Conservation (phyloP, 2,329 filamentous ascomycete genomes). For the Cercospora brassicicola region DNA sequence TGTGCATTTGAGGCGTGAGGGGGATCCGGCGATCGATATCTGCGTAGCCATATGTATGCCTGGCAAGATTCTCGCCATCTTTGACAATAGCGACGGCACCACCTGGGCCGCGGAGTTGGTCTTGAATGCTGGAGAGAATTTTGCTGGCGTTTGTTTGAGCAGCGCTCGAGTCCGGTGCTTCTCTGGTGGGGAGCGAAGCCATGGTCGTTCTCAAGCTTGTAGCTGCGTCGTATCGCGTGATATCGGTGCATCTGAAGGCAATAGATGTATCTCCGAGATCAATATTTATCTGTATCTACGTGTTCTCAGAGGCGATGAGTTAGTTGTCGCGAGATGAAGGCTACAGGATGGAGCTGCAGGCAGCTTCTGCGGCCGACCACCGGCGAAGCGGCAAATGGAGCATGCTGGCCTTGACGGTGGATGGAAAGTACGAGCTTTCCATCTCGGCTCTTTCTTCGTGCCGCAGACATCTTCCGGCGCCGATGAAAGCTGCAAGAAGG, state of each 20-base stretch:
- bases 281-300: not conserved
- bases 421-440: not conserved
- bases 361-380: conserved; percentile 5
- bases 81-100: conserved; percentile 47
- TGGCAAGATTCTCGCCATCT: conserved; percentile 45
- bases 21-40: conserved; percentile 43
- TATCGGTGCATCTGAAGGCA: not conserved
- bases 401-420: not conserved
- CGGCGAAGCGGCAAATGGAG: conserved; percentile 5
- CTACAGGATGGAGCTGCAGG: not conserved
- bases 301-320: not conserved
- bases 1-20: conserved; percentile 40
- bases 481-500: not conserved
- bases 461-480: not conserved
- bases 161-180: not conserved
- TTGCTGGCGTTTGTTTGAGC: not conserved
- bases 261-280: not conserved
- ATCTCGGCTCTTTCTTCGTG: not conserved
- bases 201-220: not conserved
- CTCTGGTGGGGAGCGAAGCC: conserved; percentile 1
- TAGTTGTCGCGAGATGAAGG: not conserved
- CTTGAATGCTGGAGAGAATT: not conserved
- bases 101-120: conserved; percentile 42
- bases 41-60: conserved; percentile 48
- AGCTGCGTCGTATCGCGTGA: not conserved